Percentiles rank a stretch among this genome's conserved stretches.
Conservation (phyloP, 352 stramenopile genomes). For the Phytophthora crassamura region DNA sequence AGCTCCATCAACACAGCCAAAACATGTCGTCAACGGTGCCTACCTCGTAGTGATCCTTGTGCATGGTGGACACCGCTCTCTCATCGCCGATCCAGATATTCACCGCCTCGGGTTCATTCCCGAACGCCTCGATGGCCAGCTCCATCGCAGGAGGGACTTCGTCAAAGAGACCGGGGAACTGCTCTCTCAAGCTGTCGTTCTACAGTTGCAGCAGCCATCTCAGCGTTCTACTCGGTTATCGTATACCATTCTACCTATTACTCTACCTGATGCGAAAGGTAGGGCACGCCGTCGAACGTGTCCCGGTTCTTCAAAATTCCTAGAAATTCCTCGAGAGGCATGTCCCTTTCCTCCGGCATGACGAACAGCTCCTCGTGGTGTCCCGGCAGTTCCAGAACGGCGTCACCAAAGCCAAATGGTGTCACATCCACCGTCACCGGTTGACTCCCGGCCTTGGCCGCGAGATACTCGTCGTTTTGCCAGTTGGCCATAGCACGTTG, state of each 20-base stretch:
- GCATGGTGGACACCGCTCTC: constrained; percentile 93
- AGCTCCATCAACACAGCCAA: neutral
- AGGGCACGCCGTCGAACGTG: constrained; percentile 75
- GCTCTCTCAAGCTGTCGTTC: constrained; percentile 80
- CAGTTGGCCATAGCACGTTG: constrained; percentile 51
- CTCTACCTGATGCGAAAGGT: constrained; percentile 78
- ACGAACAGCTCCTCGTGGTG: constrained; percentile 58
- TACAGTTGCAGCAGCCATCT: constrained; percentile 12
- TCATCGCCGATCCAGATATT: constrained; percentile 99
- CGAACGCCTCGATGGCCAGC: constrained; percentile 73
- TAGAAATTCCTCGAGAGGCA: constrained; percentile 71
- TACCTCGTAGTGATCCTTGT: constrained; percentile 98
- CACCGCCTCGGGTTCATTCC: constrained; percentile 86
- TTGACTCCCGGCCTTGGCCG: constrained; percentile 49
- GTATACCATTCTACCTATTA: neutral
- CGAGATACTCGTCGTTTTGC: constrained; percentile 64
- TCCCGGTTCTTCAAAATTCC: constrained; percentile 53
- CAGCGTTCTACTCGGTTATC: neutral
- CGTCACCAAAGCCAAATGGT: constrained; percentile 77
- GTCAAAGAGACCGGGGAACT: constrained; percentile 70
- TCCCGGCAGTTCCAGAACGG: constrained; percentile 53
- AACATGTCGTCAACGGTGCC: neutral
- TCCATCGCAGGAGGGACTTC: constrained; percentile 69
- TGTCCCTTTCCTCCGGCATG: constrained; percentile 83
- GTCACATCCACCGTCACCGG: constrained; percentile 79